These are phyloP conservation scores for Cladorrhinum sp. DNA, from an alignment of 2,329 filamentous ascomycete species.

Conservation along the genomic window DNA sequence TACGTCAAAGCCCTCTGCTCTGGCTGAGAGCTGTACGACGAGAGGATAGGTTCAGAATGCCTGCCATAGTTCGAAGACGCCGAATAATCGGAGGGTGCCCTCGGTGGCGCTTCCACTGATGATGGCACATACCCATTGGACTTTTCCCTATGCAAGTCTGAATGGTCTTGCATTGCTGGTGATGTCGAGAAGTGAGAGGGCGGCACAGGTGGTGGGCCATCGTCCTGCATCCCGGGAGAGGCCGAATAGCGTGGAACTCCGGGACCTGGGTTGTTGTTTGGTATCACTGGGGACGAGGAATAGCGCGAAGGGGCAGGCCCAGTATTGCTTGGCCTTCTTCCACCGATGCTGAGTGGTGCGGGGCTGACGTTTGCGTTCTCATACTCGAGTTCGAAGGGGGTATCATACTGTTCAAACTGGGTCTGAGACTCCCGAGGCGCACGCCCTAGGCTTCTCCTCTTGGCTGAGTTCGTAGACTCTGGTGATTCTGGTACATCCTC, in stretches of 20 bases:
- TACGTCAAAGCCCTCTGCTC: slow-evolving; percentile 33
- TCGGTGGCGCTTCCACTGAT: slow-evolving; percentile 15
- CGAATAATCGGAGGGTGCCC: slow-evolving; percentile 27
- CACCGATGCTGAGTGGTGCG: slow-evolving; percentile 45
- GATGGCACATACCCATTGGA: slow-evolving; percentile 30
- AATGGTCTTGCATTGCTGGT: slow-evolving; percentile 20
- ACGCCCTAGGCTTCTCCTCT: slow-evolving; percentile 29
- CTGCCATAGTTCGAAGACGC: slow-evolving; percentile 16
- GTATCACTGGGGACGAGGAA: not conserved
- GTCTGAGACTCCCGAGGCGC: slow-evolving; percentile 22
- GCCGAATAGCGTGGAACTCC: not conserved
- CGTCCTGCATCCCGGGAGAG: not conserved
- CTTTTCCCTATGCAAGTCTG: slow-evolving; percentile 17
- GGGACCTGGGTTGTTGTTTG: not conserved
- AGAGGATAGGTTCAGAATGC: slow-evolving; percentile 24
- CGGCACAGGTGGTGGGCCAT: slow-evolving; percentile 15
- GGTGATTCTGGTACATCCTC: slow-evolving; percentile 61
- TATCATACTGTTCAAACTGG: slow-evolving; percentile 11
- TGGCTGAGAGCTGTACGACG: slow-evolving; percentile 30
- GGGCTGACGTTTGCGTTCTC: slow-evolving; percentile 38
- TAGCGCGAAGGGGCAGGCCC: not conserved
- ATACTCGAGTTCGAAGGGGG: slow-evolving; percentile 34
- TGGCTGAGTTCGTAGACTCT: slow-evolving; percentile 28
- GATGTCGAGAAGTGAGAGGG: slow-evolving; percentile 7
- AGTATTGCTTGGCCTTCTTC: slow-evolving; percentile 33